These are phyloP conservation scores for Suhomyces taliae DNA, from an alignment of 1,139 yeast genomes.

Conservation along the genomic window DNA sequence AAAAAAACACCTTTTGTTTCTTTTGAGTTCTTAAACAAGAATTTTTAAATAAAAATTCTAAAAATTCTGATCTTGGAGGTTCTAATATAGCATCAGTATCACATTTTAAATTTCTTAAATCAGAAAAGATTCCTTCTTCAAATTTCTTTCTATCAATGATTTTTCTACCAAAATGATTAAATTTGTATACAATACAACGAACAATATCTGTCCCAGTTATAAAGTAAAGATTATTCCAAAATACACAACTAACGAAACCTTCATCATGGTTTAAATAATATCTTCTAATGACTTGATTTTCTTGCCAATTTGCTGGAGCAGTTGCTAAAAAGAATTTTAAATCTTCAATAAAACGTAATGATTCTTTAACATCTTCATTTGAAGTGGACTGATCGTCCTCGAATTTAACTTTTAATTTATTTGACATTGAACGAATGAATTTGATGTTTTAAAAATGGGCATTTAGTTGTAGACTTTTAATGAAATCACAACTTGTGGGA, in stretches of 20 bases:
- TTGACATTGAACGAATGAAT: conserved; percentile 8
- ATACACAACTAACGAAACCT: conserved; percentile 87
- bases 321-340: conserved; percentile 82
- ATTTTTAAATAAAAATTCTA: conserved; percentile 81
- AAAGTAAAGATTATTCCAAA: conserved; percentile 87
- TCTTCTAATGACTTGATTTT: conserved; percentile 81
- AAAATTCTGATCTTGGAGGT: conserved; percentile 81
- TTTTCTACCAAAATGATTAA: conserved; percentile 86
- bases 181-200: conserved; percentile 83
- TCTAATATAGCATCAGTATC: conserved; percentile 88
- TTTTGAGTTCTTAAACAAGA: conserved; percentile 91
- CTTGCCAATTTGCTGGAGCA: conserved; percentile 95
- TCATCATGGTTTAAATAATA: conserved; percentile 86
- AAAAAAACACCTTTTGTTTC: conserved; percentile 93
- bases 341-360: conserved; percentile 68
- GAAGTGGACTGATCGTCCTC: conserved; percentile 8
- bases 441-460: not conserved
- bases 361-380: conserved; percentile 41
- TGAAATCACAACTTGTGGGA: too few relatives aligned
- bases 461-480: too few relatives aligned
- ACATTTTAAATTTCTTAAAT: conserved; percentile 80
- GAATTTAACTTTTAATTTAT: conserved; percentile 9
- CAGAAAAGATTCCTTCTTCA: conserved; percentile 95
- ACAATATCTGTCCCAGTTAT: conserved; percentile 97
- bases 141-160: conserved; percentile 87